Evolutionary conservation across 495 filamentous ascomycete species (phyloP), one percentile per base, ranked within the genome.

Genomic region (Bathelium albidoporum): DNA sequence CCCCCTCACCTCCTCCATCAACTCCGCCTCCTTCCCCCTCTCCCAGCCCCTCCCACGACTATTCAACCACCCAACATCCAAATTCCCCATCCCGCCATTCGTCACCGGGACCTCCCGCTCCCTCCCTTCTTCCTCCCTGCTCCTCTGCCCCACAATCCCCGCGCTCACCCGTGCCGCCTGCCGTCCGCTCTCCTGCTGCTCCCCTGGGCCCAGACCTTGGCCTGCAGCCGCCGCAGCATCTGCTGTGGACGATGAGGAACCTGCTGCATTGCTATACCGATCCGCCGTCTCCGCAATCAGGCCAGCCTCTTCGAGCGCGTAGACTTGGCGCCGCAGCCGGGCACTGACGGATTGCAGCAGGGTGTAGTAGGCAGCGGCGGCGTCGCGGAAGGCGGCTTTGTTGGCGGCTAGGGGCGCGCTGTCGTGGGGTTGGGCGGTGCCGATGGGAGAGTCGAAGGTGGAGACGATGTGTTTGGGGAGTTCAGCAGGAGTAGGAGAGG

Each of bases 1-100:
- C 31, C 66, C 69, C 39, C 76, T 74, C 34, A 86, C 85, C 62
- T 83, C 81, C 61, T 77, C 77, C 88, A 89, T 89, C 59, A 94
- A 70, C 75, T 94, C 89, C 14, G 81, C 81, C 71, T 94, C 89
- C 80, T 88, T 90, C 63, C 88, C 85, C 69, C 82, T 85, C 45
- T 85, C 88, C 18, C 92, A 85, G 32, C 84, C 85, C 66, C 87
- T 85, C 64, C 86, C 87, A 63, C 89, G 82, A 73, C 87, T 88
- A 69, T 96, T 96, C 69, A 96, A 75, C 83, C 85, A 87, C 59
- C 90, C 90, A 16, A 94, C 83, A 73, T 96, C 91, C 53, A 93
- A 74, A 29, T 76, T 75, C 2, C 86, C 86, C 20, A 86, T 76
- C 59, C 81, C 78, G 10, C 83, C 82, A 60, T 80, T 77, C 44